These are phyloP conservation scores for Ramichloridium luteum DNA, from an alignment of 2,329 filamentous ascomycete genomes.

Conservation along the genomic window DNA sequence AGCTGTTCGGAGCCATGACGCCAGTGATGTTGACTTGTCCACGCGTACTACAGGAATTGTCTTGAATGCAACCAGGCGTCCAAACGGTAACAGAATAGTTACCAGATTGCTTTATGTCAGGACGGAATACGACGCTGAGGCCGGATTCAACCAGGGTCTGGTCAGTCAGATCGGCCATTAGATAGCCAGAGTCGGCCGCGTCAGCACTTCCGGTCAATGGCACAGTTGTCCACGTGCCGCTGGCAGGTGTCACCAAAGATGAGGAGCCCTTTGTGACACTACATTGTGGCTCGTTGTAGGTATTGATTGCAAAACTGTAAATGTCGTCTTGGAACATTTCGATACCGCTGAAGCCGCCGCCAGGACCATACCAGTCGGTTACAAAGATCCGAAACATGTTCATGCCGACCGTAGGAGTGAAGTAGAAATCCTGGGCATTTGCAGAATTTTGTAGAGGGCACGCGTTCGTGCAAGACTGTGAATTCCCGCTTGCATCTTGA, in stretches of 20 bases:
- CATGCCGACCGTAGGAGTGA: conserved; percentile 83
- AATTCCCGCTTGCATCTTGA: conserved; percentile 56
- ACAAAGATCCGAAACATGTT: conserved; percentile 75
- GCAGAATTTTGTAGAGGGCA: conserved; percentile 64
- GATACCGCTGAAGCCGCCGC: conserved; percentile 74
- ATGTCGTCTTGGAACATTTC: conserved; percentile 68
- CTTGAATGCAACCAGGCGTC: conserved; percentile 79
- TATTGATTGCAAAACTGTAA: conserved; percentile 63
- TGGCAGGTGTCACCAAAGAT: conserved; percentile 45
- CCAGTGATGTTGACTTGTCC: conserved; percentile 75
- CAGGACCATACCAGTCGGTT: conserved; percentile 72
- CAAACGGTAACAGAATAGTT: conserved; percentile 87
- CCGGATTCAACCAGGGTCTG: conserved; percentile 35
- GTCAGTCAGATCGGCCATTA: conserved; percentile 53
- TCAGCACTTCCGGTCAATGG: conserved; percentile 41
- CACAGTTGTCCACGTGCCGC: conserved; percentile 59
- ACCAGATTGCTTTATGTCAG: conserved; percentile 76
- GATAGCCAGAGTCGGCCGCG: conserved; percentile 52
- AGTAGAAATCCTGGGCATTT: conserved; percentile 77
- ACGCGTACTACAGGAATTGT: conserved; percentile 61
- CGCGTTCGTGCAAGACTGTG: conserved; percentile 61
- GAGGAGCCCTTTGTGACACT: conserved; percentile 49
- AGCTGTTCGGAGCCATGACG: conserved; percentile 42
- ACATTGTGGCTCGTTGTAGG: conserved; percentile 82
- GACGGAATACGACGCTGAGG: conserved; percentile 62